A percentile compares a stretch with the other conserved stretches of the same genome.
phyloP scores from a whole-genome alignment of 495 filamentous ascomycete genomes.

The Hypoxylon subgilvum region DNA sequence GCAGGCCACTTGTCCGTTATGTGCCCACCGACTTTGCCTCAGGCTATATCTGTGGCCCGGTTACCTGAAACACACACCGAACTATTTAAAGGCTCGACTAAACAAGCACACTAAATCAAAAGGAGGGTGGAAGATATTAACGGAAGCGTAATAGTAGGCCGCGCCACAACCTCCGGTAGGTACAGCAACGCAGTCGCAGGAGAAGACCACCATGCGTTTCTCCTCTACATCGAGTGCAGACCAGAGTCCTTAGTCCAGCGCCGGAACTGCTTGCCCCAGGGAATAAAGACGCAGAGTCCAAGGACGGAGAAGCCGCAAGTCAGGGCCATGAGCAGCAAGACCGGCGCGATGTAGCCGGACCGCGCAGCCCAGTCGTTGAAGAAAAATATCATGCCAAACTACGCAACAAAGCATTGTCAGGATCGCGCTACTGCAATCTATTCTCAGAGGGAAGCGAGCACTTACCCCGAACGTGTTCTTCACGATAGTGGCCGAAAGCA shows the following conservation, averaged over 20 bases:
- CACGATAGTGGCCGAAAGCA: constrained; percentile 62
- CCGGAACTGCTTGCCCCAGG: constrained; percentile 38
- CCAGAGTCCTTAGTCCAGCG: constrained; percentile 37
- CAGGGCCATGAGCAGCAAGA: constrained; percentile 35
- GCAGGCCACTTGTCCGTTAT: too few species aligned
- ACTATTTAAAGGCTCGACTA: too few species aligned
- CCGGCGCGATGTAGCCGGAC: constrained; percentile 36
- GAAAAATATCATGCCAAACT: constrained; percentile 44
- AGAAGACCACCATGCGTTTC: not conserved
- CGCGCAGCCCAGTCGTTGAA: constrained; percentile 39
- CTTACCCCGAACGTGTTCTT: constrained; percentile 60
- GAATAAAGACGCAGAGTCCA: constrained; percentile 32
- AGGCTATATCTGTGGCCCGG: too few species aligned
- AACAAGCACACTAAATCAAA: too few species aligned
- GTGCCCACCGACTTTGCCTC: too few species aligned
- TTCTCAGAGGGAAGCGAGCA: not conserved
- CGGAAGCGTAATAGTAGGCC: too few species aligned
- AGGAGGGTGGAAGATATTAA: too few species aligned
- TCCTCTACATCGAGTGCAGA: constrained; percentile 27
- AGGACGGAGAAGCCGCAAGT: constrained; percentile 34
- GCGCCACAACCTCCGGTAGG: too few species aligned
- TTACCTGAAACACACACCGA: too few species aligned
- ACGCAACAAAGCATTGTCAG: not conserved
- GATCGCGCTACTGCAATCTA: not conserved
- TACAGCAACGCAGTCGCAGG: too few species aligned